Evolutionary conservation across 140 eudicot species (phyloP), one percentile per base, ranked within the genome.

Genomic region (Anethum foeniculum): DNA sequence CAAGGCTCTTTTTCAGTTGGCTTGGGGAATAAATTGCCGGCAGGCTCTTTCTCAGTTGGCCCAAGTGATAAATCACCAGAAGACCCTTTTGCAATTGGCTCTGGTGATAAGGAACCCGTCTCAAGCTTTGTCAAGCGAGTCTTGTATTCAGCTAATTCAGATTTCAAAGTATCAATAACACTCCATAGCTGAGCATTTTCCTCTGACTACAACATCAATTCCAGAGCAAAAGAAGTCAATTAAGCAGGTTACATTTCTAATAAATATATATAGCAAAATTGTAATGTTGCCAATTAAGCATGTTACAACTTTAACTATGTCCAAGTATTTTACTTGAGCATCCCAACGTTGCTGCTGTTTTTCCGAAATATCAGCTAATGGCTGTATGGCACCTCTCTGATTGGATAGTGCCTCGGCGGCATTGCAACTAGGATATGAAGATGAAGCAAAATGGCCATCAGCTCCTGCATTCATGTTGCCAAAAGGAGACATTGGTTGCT

Each of bases 171-270:
- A 56, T 56, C 56, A 65, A 82, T 46, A 48, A 69, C 82, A 64
- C 46, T 30, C 85, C 85, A 77, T 2, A 82, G 85, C 78, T 77
- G 78, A 64, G 77, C 85, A 82, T 82, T 82, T 30, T 82, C 85
- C 78, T 56, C 85, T 32, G 81, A 82, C 85, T 82, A 69, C 78
- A 69, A 34, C 25, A 25, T 49, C 71, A 82, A 82, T 6, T 51
- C 9, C 48, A 34, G 71, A 77, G 51, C 8, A 54, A 9, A 23
- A 77, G 41, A 15, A 77, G 16, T 54, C 62, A 54, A 19, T 54
- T 21, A 54, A 51, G 27, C 41, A 44, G 12, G 79, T 19, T 75
- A 25, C 7, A 27, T 30, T 39, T 32, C 21, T 75, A 44, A 46
- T 7, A 41, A 0, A 41, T 39, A 4, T 44, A 44, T 43, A 74